Evolutionary conservation across 495 filamentous ascomycete species (phyloP).

Genomic region (Chaetomium tenue): DNA sequence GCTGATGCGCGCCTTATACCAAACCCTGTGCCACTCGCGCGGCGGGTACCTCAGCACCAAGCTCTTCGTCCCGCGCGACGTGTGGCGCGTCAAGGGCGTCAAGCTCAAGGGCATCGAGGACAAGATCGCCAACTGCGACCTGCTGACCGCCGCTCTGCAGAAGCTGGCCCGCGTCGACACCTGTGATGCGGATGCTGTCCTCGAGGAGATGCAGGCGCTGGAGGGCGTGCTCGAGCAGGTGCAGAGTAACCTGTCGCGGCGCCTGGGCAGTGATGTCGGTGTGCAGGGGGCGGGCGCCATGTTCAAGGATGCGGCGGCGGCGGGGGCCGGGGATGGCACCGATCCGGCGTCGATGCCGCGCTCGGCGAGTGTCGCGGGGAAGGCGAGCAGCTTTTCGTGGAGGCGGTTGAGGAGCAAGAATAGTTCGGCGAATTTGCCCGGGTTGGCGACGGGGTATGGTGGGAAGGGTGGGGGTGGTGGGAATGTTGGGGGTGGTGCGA

Average conservation of each 20-base stretch:
- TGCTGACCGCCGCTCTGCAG: slow-evolving; percentile 83
- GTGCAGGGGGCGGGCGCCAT: slow-evolving; percentile 64
- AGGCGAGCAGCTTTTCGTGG: slow-evolving; percentile 74
- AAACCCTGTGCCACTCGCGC: slow-evolving; percentile 85
- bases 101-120: slow-evolving; percentile 89
- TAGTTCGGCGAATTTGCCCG: slow-evolving; percentile 55
- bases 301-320: slow-evolving; percentile 60
- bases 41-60: slow-evolving; percentile 90
- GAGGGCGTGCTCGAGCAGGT: slow-evolving; percentile 85
- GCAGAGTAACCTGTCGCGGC: slow-evolving; percentile 71
- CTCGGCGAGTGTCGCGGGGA: slow-evolving; percentile 59
- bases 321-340: slow-evolving; percentile 29
- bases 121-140: slow-evolving; percentile 90
- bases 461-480: slow-evolving; percentile 36
- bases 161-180: slow-evolving; percentile 82
- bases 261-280: slow-evolving; percentile 87
- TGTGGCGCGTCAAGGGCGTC: slow-evolving; percentile 91
- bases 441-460: slow-evolving; percentile 48
- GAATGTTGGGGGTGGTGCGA: slow-evolving; percentile 12
- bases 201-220: slow-evolving; percentile 94
- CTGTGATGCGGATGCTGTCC: slow-evolving; percentile 81
- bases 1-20: slow-evolving; percentile 90
- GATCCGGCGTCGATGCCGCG: slow-evolving; percentile 41
- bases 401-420: slow-evolving; percentile 86
- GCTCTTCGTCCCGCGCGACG: slow-evolving; percentile 86